phyloP scores from a whole-genome alignment of 805 yeast species.

The Metschnikowia dekortorum region DNA sequence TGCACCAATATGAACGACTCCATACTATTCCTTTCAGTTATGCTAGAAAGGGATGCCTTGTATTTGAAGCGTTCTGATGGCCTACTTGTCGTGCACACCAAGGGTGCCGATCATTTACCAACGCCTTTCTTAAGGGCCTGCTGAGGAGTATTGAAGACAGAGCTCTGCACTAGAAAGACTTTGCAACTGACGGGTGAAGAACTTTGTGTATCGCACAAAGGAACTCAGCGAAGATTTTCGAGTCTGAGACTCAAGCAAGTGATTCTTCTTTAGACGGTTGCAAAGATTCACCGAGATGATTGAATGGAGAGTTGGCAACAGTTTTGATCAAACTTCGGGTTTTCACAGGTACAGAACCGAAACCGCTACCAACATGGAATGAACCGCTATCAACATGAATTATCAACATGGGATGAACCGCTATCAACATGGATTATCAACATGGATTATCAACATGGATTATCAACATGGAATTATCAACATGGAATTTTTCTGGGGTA shows the following conservation, averaged over 20 bases:
- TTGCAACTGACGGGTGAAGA: conserved; percentile 73
- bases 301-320: conserved; percentile 57
- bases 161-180: conserved; percentile 54
- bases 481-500: conserved; percentile 74
- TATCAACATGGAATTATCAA: no score
- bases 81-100: conserved; percentile 46
- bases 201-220: conserved; percentile 65
- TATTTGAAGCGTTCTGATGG: conserved; percentile 44
- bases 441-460: no score
- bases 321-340: conserved; percentile 75
- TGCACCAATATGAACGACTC: conserved; percentile 44
- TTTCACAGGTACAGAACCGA: conserved; percentile 75
- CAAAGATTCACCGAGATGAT: conserved; percentile 50
- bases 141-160: conserved; percentile 52
- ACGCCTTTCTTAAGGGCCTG: conserved; percentile 33
- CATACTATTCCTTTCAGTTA: conserved; percentile 63
- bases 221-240: conserved; percentile 45
- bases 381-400: no score
- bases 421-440: no score
- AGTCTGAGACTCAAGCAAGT: conserved; percentile 52
- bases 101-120: conserved; percentile 75
- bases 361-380: conserved; percentile 59
- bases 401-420: no score
- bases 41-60: conserved; percentile 77
- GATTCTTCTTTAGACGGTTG: conserved; percentile 47